Conservation (phyloP, 495 filamentous ascomycete species). For the Elasticomyces elasticus region DNA sequence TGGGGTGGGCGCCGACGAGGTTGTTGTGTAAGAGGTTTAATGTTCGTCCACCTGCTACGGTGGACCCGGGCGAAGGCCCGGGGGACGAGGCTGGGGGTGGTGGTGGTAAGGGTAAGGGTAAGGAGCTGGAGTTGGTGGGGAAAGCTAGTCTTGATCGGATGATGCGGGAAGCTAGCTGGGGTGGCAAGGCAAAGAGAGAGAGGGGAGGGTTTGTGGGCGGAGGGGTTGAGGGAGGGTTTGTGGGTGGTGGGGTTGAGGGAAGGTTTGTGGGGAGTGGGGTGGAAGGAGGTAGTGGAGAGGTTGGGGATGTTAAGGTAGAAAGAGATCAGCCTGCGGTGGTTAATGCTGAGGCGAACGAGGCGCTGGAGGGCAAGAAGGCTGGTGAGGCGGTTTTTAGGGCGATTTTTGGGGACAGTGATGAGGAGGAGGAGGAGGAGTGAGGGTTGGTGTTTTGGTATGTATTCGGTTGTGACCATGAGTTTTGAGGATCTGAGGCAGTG, state of each 20-base stretch:
- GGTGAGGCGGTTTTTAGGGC: slow-evolving; percentile 87
- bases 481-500: too few species aligned
- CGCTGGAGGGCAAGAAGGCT: slow-evolving; percentile 69
- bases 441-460: too few species aligned
- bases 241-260: slow-evolving; percentile 1
- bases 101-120: slow-evolving; percentile 8
- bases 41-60: slow-evolving; percentile 59
- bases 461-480: too few species aligned
- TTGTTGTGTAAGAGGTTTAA: slow-evolving; percentile 90
- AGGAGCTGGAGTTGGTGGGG: slow-evolving; percentile 34
- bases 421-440: slow-evolving; percentile 44
- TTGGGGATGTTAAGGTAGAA: not conserved
- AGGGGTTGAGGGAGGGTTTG: slow-evolving; percentile 11
- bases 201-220: slow-evolving; percentile 6
- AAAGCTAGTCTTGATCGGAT: slow-evolving; percentile 45
- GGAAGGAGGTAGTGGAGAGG: not conserved
- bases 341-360: slow-evolving; percentile 75
- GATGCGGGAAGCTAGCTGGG: slow-evolving; percentile 36
- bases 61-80: slow-evolving; percentile 41
- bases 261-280: too few species aligned
- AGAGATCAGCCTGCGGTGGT: slow-evolving; percentile 38
- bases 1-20: slow-evolving; percentile 71
- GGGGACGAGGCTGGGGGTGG: slow-evolving; percentile 24
- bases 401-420: slow-evolving; percentile 83
- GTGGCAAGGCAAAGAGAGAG: not conserved